These are phyloP conservation scores for Botrytis pseudocinerea DNA, from an alignment of 2,329 filamentous ascomycete genomes.

Conservation along the genomic window DNA sequence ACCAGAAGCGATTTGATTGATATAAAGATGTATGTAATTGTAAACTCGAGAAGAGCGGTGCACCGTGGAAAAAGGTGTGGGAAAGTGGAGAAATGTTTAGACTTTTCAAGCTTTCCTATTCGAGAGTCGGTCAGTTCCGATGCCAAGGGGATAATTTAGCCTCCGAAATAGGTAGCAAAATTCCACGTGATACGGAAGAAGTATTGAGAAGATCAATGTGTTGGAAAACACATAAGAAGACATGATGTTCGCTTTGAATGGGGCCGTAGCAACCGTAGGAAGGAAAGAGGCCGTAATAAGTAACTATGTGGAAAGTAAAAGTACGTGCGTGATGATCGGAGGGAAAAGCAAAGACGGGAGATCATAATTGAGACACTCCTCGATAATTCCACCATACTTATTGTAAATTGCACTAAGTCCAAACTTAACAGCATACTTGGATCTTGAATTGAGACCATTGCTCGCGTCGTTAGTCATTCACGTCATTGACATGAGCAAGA, in stretches of 20 bases:
- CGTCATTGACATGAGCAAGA: not conserved
- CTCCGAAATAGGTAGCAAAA: not conserved
- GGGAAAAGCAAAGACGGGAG: not conserved
- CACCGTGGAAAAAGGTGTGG: slow-evolving; percentile 1
- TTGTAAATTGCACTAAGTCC: too few relatives aligned
- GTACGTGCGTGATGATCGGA: not conserved
- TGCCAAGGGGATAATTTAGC: not conserved
- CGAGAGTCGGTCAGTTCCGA: not conserved
- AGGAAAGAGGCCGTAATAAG: not conserved
- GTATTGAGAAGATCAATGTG: not conserved
- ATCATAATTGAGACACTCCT: not conserved
- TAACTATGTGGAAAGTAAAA: not conserved
- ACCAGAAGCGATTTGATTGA: not conserved
- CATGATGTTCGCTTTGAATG: not conserved
- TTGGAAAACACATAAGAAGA: not conserved
- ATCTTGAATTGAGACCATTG: not conserved
- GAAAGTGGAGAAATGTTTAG: not conserved
- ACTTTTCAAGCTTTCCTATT: slow-evolving; percentile 11
- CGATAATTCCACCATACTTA: not conserved
- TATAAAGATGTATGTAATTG: not conserved
- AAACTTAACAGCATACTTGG: not conserved
- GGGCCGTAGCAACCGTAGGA: too few relatives aligned
- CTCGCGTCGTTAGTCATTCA: not conserved
- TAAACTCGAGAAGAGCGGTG: not conserved
- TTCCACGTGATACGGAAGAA: not conserved